A percentile compares a stretch with the other conserved stretches of the same genome.
Conservation (phyloP, 768 basidiomycete genomes). For the Termitomyces sp. region DNA sequence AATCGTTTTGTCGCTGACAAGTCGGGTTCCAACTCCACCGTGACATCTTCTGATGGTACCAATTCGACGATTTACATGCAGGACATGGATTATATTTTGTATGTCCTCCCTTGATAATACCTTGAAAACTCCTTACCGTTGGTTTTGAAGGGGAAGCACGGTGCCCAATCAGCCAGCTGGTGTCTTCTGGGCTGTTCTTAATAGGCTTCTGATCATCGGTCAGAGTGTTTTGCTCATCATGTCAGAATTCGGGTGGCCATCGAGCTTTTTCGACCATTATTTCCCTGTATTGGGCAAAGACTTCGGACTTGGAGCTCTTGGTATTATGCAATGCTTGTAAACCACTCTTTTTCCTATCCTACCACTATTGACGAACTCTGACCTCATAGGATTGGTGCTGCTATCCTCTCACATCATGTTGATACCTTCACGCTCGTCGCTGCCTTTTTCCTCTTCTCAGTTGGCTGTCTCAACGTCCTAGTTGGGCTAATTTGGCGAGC, state of each 20-base stretch:
- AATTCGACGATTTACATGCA: constrained; percentile 23
- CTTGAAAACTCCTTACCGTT: neutral
- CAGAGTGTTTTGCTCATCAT: constrained; percentile 77
- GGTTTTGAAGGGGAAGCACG: constrained; percentile 51
- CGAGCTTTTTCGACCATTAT: constrained; percentile 72
- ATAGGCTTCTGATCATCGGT: constrained; percentile 81
- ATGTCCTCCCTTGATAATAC: constrained; percentile 20
- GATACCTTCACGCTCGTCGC: constrained; percentile 86
- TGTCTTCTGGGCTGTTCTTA: constrained; percentile 87
- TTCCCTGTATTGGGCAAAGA: constrained; percentile 82
- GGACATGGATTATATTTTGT: constrained; percentile 79
- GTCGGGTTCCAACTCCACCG: constrained; percentile 21
- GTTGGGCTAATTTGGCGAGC: constrained; percentile 69
- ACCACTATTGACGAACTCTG: neutral
- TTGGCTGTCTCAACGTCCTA: constrained; percentile 87
- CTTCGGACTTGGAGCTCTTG: constrained; percentile 85
- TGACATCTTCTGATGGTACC: neutral
- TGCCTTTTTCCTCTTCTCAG: constrained; percentile 86
- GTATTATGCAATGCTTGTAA: constrained; percentile 81
- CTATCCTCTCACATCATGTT: constrained; percentile 73
- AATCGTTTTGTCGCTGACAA: constrained; percentile 48
- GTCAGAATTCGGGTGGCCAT: constrained; percentile 81
- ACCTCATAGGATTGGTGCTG: constrained; percentile 52
- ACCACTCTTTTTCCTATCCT: constrained; percentile 14
- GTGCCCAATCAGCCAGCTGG: constrained; percentile 91